Evolutionary conservation across 2,329 filamentous ascomycete species (phyloP), one percentile per base, ranked within the genome.

Genomic region (Cladophialophora psammophila): DNA sequence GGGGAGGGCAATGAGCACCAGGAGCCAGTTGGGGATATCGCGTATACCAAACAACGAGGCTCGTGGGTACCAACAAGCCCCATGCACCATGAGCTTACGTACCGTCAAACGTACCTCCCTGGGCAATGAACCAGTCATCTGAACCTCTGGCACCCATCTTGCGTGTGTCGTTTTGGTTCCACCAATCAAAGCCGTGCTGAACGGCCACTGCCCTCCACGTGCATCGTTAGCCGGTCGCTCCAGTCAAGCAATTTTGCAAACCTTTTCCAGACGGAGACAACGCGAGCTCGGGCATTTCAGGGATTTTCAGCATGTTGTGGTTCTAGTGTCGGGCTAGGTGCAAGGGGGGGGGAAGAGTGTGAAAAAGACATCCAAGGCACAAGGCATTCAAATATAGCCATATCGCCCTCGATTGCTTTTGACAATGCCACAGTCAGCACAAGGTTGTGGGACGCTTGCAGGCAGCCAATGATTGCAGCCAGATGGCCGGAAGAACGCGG

Each of bases 11-110:
- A 20, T 52, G 36, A 63, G 20, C 15, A 48, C 5, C 50, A 56
- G 8, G 15, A 31, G 20, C 9, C 9, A 59, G 9, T 20, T 32
- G 20, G 13, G 15, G 36, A 48, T 18, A 18, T n/a, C 50, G 42
- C 48, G 54, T 64, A 59, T 64, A 64, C 62, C 62, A 64, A 64
- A 64, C 54, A 59, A 52, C 55, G 34, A 64, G 32, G 45, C 62
- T 52, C 62, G 62, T 59, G 62, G 45, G 55, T 3, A 26, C 26
- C 26, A 26, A 26, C 26, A 26, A 3, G 26, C 26, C 2, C 26
- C 26, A 26, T 2, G 26, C 26, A 26, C 26, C 26, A 26, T 26
- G 3, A 3, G 26, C 26, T 26, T 26, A 26, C 55, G 36, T 42
- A 36, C 53, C 18, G 61, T 52, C 31, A 38, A 48, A 60, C 40